Conservation (phyloP, 768 basidiomycete species). For the Kwoniella sp. region DNA sequence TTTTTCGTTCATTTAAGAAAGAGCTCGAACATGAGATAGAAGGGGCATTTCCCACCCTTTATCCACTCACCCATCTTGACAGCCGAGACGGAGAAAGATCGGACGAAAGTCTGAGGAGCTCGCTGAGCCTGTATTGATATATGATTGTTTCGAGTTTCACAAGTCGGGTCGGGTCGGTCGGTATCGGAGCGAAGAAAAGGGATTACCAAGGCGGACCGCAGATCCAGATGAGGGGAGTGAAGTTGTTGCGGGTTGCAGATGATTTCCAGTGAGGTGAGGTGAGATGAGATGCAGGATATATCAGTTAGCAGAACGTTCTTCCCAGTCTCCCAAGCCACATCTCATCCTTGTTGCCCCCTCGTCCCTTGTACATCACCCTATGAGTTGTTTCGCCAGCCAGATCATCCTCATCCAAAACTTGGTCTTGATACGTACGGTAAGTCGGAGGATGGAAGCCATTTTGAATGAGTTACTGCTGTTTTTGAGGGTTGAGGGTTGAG, state of each 20-base stretch:
- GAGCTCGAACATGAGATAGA: too few relatives aligned
- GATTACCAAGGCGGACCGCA: too few relatives aligned
- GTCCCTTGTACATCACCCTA: too few relatives aligned
- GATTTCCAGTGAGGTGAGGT: neutral
- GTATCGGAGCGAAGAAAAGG: neutral
- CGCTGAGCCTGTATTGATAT: conserved; percentile 44
- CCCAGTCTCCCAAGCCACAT: too few relatives aligned
- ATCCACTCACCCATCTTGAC: conserved; percentile 57
- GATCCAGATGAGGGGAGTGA: too few relatives aligned
- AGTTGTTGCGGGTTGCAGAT: neutral
- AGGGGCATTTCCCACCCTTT: too few relatives aligned
- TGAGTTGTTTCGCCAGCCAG: too few relatives aligned
- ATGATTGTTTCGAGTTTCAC: too few relatives aligned
- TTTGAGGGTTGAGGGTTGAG: neutral
- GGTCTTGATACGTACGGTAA: conserved; percentile 33
- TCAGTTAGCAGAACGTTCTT: too few relatives aligned
- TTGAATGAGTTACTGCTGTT: conserved; percentile 10
- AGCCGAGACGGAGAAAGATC: conserved; percentile 55
- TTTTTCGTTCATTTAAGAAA: too few relatives aligned
- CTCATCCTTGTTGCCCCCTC: too few relatives aligned
- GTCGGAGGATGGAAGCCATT: conserved; percentile 48
- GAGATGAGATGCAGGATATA: neutral
- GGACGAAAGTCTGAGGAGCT: conserved; percentile 41
- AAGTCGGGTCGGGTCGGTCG: too few relatives aligned
- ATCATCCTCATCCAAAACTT: neutral